phyloP scores from a whole-genome alignment of 208 protist species.

The Wallacemonas rigidus region DNA sequence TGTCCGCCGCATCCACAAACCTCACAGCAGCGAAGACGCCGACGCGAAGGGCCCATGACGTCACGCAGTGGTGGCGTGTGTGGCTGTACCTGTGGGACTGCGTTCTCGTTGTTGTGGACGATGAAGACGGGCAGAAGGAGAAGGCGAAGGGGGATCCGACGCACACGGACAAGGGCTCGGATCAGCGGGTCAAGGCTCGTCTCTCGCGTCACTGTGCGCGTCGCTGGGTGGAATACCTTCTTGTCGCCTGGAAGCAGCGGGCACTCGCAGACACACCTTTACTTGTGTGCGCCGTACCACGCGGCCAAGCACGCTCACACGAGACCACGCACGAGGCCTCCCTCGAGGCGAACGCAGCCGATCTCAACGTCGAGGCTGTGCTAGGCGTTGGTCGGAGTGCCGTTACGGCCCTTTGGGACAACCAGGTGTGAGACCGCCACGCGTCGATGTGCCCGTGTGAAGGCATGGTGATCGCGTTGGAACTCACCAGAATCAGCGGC shows the following conservation, averaged over 20 bases:
- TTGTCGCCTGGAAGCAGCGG: neutral
- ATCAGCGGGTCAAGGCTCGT: neutral
- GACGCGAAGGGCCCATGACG: neutral
- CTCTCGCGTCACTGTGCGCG: constrained; percentile 13
- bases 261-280: constrained; percentile 1
- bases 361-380: constrained; percentile 4
- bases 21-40: neutral
- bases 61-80: constrained; percentile 40
- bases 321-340: neutral
- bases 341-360: neutral
- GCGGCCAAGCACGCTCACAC: too few relatives aligned
- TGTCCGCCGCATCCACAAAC: constrained; percentile 20
- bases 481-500: too few relatives aligned
- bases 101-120: constrained; percentile 31
- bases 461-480: too few relatives aligned
- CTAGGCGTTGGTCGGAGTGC: neutral
- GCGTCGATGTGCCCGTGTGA: too few relatives aligned
- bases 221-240: constrained; percentile 23
- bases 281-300: neutral
- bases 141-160: too few relatives aligned
- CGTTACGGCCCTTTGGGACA: neutral
- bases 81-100: constrained; percentile 72
- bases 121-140: too few relatives aligned
- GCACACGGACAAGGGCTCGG: neutral
- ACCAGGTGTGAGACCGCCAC: too few relatives aligned